These are phyloP conservation scores for Rhodamnia rubescens DNA, from an alignment of 345 rosid species.

Conservation along the genomic window DNA sequence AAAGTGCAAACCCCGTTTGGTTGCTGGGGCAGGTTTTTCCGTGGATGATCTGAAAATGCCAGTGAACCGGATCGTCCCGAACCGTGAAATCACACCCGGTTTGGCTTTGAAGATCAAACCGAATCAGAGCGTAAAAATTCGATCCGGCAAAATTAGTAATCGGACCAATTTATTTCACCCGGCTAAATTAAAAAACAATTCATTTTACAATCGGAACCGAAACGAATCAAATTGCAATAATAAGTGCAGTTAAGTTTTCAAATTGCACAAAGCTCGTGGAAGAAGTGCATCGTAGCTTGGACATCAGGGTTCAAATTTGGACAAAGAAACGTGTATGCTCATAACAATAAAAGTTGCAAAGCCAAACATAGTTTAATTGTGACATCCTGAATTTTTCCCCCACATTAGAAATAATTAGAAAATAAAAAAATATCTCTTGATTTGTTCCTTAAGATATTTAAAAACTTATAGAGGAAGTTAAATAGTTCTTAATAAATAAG, in stretches of 20 bases:
- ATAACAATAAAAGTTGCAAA: neutral
- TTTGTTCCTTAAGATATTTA: too few relatives aligned
- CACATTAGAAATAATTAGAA: too few relatives aligned
- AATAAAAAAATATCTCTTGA: too few relatives aligned
- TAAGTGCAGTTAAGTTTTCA: neutral
- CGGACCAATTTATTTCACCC: neutral
- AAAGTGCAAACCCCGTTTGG: neutral
- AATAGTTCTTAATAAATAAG: too few relatives aligned
- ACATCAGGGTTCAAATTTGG: too few relatives aligned
- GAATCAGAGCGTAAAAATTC: neutral
- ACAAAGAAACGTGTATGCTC: neutral
- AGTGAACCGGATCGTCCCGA: neutral
- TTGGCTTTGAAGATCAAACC: neutral
- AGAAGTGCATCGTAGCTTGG: neutral
- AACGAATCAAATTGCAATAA: neutral
- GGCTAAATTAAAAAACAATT: neutral
- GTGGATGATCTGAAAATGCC: neutral
- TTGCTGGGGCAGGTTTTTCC: neutral
- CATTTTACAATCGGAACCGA: rapidly evolving
- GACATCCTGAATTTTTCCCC: too few relatives aligned
- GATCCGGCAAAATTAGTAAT: neutral
- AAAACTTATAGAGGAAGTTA: too few relatives aligned
- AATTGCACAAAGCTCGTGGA: neutral
- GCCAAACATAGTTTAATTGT: neutral
- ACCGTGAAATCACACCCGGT: neutral